Evolutionary conservation across 2,329 filamentous ascomycete species (phyloP).

Genomic region (Colletotrichum sp.): DNA sequence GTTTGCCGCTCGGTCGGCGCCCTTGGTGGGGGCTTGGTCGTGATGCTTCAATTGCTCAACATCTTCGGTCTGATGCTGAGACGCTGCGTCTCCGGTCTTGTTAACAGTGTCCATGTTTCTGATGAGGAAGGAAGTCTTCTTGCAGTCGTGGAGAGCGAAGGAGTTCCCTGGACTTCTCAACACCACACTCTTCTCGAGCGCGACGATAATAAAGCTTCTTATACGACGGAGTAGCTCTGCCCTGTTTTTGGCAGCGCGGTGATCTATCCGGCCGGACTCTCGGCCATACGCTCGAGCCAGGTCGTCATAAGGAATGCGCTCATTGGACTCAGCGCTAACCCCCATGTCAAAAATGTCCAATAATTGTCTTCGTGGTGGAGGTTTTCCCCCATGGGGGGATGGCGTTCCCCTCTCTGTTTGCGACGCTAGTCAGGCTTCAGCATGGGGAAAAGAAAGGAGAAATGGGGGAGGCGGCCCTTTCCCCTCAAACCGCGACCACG

Average conservation of each 20-base stretch:
- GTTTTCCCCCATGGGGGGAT: background rate
- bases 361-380: background rate
- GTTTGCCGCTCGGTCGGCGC: constrained; percentile 14
- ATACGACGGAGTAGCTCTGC: background rate
- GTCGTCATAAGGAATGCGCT: background rate
- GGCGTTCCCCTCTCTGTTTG: background rate
- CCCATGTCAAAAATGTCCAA: background rate
- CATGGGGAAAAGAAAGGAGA: background rate
- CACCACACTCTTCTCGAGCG: background rate
- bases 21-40: background rate
- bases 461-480: background rate
- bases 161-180: background rate
- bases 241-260: background rate
- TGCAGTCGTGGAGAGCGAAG: background rate
- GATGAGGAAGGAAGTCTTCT: background rate
- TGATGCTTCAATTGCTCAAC: constrained; percentile 15
- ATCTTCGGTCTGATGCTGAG: constrained; percentile 9
- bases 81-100: background rate
- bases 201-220: background rate
- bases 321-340: background rate
- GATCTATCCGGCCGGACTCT: background rate
- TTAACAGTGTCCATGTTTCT: background rate
- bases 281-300: background rate
- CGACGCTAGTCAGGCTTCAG: background rate
- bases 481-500: background rate